These are phyloP conservation scores for Pterula multifida DNA, from an alignment of 1,284 basidiomycete genomes.

Conservation along the genomic window DNA sequence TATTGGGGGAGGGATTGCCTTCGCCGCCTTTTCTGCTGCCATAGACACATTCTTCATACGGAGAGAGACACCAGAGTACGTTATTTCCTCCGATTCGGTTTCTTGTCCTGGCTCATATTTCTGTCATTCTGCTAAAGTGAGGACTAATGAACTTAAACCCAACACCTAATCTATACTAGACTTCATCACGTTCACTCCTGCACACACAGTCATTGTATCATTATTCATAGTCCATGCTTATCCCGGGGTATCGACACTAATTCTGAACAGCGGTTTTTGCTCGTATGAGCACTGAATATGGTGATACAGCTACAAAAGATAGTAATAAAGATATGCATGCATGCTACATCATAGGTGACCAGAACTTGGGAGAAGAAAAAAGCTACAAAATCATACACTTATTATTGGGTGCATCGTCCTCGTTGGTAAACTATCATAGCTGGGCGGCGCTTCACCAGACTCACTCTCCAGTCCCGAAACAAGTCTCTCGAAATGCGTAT, in stretches of 20 bases:
- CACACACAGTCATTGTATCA: not conserved
- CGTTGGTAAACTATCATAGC: not conserved
- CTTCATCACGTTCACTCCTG: not conserved
- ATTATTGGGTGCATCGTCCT: not conserved
- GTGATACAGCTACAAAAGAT: not conserved
- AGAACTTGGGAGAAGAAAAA: not conserved
- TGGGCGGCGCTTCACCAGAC: constrained; percentile 51
- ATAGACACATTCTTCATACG: constrained; percentile 82
- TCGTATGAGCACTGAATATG: too few species aligned
- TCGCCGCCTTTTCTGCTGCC: constrained; percentile 82
- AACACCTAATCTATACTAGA: constrained; percentile 2
- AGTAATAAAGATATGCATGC: not conserved
- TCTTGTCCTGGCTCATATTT: not conserved
- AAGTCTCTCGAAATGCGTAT: constrained; percentile 43
- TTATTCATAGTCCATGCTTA: not conserved
- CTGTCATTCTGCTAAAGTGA: constrained; percentile 19
- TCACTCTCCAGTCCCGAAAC: constrained; percentile 53
- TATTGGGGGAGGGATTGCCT: constrained; percentile 74
- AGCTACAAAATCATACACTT: too few species aligned
- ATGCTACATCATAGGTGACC: not conserved
- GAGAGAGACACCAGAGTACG: constrained; percentile 77
- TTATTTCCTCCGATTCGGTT: too few species aligned
- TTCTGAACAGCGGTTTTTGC: not conserved
- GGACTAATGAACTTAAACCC: constrained; percentile 18
- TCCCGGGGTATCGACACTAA: not conserved